phyloP scores from a whole-genome alignment of 2,329 filamentous ascomycete species.

The Exophiala bonariae region DNA sequence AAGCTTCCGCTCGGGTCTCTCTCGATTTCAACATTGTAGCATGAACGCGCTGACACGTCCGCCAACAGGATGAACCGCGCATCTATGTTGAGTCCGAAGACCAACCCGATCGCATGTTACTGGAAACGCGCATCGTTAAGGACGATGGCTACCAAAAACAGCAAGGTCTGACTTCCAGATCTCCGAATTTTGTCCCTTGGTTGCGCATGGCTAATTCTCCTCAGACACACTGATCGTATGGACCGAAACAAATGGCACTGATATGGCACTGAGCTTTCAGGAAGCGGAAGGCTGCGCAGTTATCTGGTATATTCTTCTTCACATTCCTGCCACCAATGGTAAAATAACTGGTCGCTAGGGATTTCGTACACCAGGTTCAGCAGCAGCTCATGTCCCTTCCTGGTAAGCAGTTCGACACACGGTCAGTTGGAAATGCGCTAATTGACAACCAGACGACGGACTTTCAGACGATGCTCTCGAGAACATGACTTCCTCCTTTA shows the following conservation, averaged over 20 bases:
- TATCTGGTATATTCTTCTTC: slow-evolving; percentile 70
- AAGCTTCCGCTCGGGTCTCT: slow-evolving; percentile 38
- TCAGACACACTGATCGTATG: slow-evolving; percentile 96
- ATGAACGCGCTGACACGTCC: slow-evolving; percentile 9
- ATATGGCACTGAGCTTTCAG: slow-evolving; percentile 98
- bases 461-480: slow-evolving; percentile 88
- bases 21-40: neutral
- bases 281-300: slow-evolving; percentile 89
- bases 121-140: slow-evolving; percentile 87
- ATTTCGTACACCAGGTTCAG: slow-evolving; percentile 86
- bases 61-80: slow-evolving; percentile 70
- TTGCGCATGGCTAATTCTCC: slow-evolving; percentile 27
- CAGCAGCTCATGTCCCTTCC: slow-evolving; percentile 66
- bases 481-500: slow-evolving; percentile 63
- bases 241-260: slow-evolving; percentile 86
- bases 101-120: slow-evolving; percentile 74
- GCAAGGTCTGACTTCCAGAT: slow-evolving; percentile 63
- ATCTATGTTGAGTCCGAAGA: slow-evolving; percentile 95
- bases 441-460: slow-evolving; percentile 66
- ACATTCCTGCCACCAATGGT: slow-evolving; percentile 11
- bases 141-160: slow-evolving; percentile 98
- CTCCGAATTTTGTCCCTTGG: slow-evolving; percentile 14
- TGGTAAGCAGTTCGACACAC: slow-evolving; percentile 32
- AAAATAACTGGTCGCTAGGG: slow-evolving; percentile 56
- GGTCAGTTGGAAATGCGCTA: neutral